Base-by-base conservation (phyloP, 2,329 filamentous ascomycete species). In the Colletotrichum navitas region DNA sequence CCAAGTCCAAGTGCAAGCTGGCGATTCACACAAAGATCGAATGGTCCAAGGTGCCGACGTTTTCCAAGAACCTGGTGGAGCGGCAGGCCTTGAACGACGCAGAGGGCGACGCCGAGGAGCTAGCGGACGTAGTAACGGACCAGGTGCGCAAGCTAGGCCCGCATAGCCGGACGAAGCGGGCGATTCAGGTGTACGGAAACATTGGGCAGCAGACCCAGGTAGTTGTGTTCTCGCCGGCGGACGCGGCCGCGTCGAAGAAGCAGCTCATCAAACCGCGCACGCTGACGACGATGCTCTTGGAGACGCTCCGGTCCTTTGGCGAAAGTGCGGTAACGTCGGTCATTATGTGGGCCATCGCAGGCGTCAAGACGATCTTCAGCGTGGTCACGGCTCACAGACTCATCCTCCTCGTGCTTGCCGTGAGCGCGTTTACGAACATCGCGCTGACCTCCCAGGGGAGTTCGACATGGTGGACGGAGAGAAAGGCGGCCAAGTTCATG, bases 1-100 rank as follows among this genome's bases (percentile, higher is more conserved):
- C 94, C 63, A 98, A 98, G 82, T 94, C 93, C 16, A 94, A 92
- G 80, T 97, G 94, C 81, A 98, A 96, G 83, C 88, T 99, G 66
- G 92, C 94, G 34, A 89, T 98, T 54, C 97, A 94, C 81, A 93
- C 91, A 64, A 93, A 92, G 77, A 90, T 97, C n/a, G 93, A 94
- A 76, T 98, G 96, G 96, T 87, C 90, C 34, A 92, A 90, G 74
- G 85, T 88, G 65, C 91, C 91, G 14, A 85, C 87, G 0, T 82
- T 91, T 52, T 87, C 87, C 21, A 90, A 89, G 79, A 87, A 85
- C 60, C 79, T 92, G 66, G 85, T 92, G n/a, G 88, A 91, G 80
- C 84, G 88, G 10, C 89, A 92, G 81, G 95, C 95, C 21, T 86
- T 94, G 49, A 90, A 92, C 70, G 94, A 97, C 78, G 89, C 92